Base-by-base conservation (phyloP, 805 yeast species). In the Wickerhamomyces rabaulensis region DNA sequence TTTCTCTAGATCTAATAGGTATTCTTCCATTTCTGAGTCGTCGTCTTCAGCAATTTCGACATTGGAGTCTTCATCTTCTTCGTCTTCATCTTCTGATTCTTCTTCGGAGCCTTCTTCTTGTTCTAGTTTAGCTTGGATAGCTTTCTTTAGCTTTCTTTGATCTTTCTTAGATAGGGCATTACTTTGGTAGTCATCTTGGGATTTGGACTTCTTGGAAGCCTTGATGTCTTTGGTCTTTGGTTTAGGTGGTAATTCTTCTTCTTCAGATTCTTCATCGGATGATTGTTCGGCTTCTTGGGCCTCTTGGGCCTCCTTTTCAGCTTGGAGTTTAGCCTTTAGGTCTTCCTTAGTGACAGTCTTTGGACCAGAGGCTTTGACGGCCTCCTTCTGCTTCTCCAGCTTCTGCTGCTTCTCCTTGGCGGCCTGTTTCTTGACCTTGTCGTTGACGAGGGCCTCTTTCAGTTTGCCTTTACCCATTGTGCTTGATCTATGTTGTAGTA, bases 151-250 rank as follows among this genome's bases (percentile, higher is more conserved):
- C 57, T 73, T 69, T 68, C 86, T 78, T 61, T 73, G 74, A 43
- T 81, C 86, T 56, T 81, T 84, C 65, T 78, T 82, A 41, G 87
- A 81, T 47, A 82, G 68, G 17, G 73, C 68, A 21, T 64, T 60
- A 52, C 80, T 74, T 52, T 80, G 67, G 48, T 77, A 78, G 22
- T 65, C 76, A 41, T 62, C 69, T 27, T 27, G 31, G 10, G 57
- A 56, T 41, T 48, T 49, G 15, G 42, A 52, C 48, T 33, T 33
- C 12, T 33, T 33, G 36, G 36, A n/a, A n/a, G 36, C 36, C 20
- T 33, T 33, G 20, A 33, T 33, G 16, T 33, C 20, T 33, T 33
- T 33, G 16, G 36, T 33, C 12, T 33, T 33, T 33, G 36, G 36
- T 33, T 33, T 33, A 16, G 12, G 6, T 33, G 36, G 36, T 33